Percentiles rank a stretch among this genome's conserved stretches.
Evolutionary conservation across 768 basidiomycete genomes (phyloP).

Genomic region (Boletus fagicola): DNA sequence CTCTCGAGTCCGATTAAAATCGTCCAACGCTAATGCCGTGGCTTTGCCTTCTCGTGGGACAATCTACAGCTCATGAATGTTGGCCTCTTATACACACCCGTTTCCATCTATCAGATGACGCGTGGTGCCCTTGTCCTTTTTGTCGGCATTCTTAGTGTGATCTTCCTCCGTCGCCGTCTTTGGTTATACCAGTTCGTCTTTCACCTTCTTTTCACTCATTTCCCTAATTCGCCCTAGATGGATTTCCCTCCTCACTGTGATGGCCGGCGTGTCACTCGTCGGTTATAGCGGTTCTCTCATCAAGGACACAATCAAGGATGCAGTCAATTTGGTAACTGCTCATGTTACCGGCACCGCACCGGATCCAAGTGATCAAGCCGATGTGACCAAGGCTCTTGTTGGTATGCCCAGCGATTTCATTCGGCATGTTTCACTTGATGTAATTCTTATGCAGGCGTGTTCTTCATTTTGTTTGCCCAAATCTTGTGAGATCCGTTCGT

Average conservation of each 20-base stretch:
- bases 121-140: conserved; percentile 91
- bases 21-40: conserved; percentile 19
- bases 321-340: conserved; percentile 22
- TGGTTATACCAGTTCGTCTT: conserved; percentile 77
- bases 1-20: conserved; percentile 5
- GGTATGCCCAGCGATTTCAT: conserved; percentile 41
- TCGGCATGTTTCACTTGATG: conserved; percentile 17
- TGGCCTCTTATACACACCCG: conserved; percentile 93
- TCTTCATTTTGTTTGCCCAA: conserved; percentile 92
- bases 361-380: conserved; percentile 52
- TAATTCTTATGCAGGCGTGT: conserved; percentile 57
- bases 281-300: conserved; percentile 88
- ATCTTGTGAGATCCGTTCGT: conserved; percentile 63
- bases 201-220: conserved; percentile 4
- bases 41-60: conserved; percentile 11
- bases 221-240: conserved; percentile 52
- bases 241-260: conserved; percentile 86
- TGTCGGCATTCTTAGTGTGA: conserved; percentile 86
- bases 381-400: conserved; percentile 70
- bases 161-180: conserved; percentile 83
- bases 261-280: conserved; percentile 78
- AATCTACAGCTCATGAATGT: conserved; percentile 78
- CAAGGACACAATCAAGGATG: conserved; percentile 65
- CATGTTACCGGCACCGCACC: conserved; percentile 33
- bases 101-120: conserved; percentile 97